Percentiles rank a stretch among this genome's conserved stretches.
Evolutionary conservation across 768 basidiomycete species (phyloP).

Genomic region (Gymnopilus junonius): DNA sequence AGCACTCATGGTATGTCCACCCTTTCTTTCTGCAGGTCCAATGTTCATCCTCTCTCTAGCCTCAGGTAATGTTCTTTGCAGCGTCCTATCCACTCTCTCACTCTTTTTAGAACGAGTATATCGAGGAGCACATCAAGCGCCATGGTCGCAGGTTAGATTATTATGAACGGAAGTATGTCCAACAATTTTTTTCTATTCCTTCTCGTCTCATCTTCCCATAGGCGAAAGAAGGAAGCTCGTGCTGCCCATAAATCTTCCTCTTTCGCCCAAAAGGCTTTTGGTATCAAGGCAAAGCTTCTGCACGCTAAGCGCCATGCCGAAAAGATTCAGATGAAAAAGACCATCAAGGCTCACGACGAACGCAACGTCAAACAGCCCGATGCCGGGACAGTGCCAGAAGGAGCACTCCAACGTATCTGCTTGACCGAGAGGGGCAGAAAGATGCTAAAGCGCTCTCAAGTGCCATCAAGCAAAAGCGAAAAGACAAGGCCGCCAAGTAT

Average conservation of each 20-base stretch:
- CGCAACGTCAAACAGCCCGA: conserved; percentile 96
- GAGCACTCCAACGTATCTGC: conserved; percentile 94
- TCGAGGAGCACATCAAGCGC: conserved; percentile 97
- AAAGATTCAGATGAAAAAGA: conserved; percentile 99
- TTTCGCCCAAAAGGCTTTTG: conserved; percentile 91
- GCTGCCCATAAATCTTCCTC: conserved; percentile 79
- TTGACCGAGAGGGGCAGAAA: conserved; percentile 97
- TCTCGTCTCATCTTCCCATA: conserved; percentile 28
- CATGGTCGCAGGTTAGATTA: conserved; percentile 96
- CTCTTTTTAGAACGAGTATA: conserved; percentile 88
- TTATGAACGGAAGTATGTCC: conserved; percentile 88
- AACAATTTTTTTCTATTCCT: conserved; percentile 2
- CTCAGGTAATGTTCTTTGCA: conserved; percentile 54
- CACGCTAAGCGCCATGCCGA: conserved; percentile 96
- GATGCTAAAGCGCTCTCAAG: conserved; percentile 95
- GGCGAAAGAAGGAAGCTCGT: conserved; percentile 84
- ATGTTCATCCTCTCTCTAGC: conserved; percentile 42
- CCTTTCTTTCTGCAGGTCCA: neutral
- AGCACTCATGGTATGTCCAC: conserved; percentile 45
- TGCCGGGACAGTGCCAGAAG: conserved; percentile 80
- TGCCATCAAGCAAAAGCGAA: conserved; percentile 97
- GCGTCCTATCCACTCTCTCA: neutral
- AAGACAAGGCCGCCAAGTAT: conserved; percentile 99
- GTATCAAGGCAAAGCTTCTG: conserved; percentile 96
- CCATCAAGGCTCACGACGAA: conserved; percentile 99